Evolutionary conservation across 805 yeast species (phyloP), one percentile per base, ranked within the genome.

Genomic region (Blastobotrys muscicola): DNA sequence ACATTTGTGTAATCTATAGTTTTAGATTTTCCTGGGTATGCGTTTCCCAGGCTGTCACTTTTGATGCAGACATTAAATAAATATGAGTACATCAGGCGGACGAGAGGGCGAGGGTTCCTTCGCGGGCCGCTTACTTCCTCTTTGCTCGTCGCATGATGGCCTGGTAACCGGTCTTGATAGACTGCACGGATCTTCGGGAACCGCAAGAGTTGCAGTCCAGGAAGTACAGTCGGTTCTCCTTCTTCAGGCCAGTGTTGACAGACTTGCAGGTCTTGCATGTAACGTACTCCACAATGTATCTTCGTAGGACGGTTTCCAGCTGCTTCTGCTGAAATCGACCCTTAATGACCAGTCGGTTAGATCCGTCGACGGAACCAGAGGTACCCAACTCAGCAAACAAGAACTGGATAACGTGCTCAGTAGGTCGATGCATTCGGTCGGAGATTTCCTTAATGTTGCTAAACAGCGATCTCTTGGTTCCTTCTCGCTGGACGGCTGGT

Each of bases 131-230:
- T 23, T n/a, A 35, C 38, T 39, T 41, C 36, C 44, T 41, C 36
- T 26, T 41, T 41, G 35, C 53, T 39, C 63, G 58, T 35, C 62
- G 52, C 46, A 64, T 61, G 45, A 63, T 61, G 56, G 98, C 99
- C 74, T 89, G 96, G 95, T 85, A 92, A 82, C 99, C 99, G 40
- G 97, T 85, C 79, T 94, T 92, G 68, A 92, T 92, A 38, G 96
- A 86, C 55, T 92, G 79, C 45, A 92, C 99, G 41, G 97, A 87
- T 71, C 96, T 82, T 39, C 97, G 80, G 39, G 95, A 85, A 55
- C 98, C 98, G 76, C 99, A 92, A 45, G 94, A 85, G 64, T 89
- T 87, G 75, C 99, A 92, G 59, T 89, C 95, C 74, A 92, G 75
- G 74, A 92, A 92, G 72, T 85, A 94, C 69, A 92, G 77, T 74